Evolutionary conservation across 2,329 filamentous ascomycete species (phyloP).

Genomic region (Zopfia rhizophila): DNA sequence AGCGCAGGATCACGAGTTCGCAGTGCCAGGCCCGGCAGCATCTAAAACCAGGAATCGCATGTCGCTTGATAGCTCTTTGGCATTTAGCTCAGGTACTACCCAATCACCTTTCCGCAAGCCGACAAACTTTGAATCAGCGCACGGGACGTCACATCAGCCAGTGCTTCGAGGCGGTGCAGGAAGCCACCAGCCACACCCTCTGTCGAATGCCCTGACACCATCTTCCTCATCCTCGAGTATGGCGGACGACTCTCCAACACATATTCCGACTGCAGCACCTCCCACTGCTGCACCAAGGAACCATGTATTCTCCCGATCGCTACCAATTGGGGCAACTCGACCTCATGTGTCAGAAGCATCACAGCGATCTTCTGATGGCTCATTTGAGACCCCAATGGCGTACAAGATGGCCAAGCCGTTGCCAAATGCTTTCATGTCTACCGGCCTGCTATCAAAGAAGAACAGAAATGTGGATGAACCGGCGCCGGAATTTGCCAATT

Average conservation of each 20-base stretch:
- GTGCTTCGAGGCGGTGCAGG: constrained; percentile 34
- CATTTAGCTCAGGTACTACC: constrained; percentile 72
- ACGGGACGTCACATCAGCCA: constrained; percentile 35
- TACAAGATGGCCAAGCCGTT: constrained; percentile 82
- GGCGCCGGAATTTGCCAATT: constrained; percentile 62
- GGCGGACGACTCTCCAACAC: constrained; percentile 75
- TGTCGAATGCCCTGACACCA: constrained; percentile 86
- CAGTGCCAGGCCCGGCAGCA: constrained; percentile 63
- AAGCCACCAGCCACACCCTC: constrained; percentile 71
- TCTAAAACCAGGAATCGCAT: constrained; percentile 74
- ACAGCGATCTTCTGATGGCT: constrained; percentile 59
- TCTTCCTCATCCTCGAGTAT: constrained; percentile 86
- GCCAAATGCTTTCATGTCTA: constrained; percentile 90
- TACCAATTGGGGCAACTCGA: constrained; percentile 73
- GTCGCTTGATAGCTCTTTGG: constrained; percentile 81
- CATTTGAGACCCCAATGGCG: constrained; percentile 77
- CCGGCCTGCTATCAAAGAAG: constrained; percentile 93
- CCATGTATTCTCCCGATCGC: constrained; percentile 74
- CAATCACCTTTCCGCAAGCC: constrained; percentile 65
- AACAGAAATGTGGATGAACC: constrained; percentile 79
- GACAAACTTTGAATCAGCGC: constrained; percentile 38
- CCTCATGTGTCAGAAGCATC: constrained; percentile 60
- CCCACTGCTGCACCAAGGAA: constrained; percentile 33
- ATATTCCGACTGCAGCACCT: constrained; percentile 61
- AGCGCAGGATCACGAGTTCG: constrained; percentile 59